These are phyloP conservation scores for Kockovaella imperatae DNA, from an alignment of 768 basidiomycete species.

Conservation along the genomic window DNA sequence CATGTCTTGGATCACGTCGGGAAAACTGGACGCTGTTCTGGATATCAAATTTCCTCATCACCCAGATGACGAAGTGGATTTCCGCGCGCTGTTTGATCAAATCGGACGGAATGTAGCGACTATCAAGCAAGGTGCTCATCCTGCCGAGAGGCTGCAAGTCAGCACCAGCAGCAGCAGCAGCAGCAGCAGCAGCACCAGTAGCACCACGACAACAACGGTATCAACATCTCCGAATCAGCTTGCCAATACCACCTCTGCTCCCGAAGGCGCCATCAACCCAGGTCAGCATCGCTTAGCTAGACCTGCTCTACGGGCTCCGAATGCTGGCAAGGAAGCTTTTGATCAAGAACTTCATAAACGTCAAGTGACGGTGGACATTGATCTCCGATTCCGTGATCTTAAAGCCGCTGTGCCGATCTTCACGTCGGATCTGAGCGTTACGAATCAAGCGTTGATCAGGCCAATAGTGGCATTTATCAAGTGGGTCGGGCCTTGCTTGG, in stretches of 20 bases:
- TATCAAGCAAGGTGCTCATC: constrained; percentile 36
- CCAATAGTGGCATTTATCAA: constrained; percentile 99
- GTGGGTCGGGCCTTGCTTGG: constrained; percentile 49
- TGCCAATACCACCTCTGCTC: constrained; percentile 15
- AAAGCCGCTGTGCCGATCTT: constrained; percentile 93
- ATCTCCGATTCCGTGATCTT: constrained; percentile 85
- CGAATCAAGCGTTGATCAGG: constrained; percentile 82
- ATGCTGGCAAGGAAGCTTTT: constrained; percentile 16
- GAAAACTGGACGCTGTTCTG: constrained; percentile 90
- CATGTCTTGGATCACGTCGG: constrained; percentile 95
- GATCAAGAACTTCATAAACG: constrained; percentile 24
- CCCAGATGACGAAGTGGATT: constrained; percentile 58
- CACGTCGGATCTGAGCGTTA: constrained; percentile 76
- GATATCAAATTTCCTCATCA: constrained; percentile 95
- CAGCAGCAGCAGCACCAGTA: not conserved
- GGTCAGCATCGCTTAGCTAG: constrained; percentile 80
- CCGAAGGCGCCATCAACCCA: constrained; percentile 60
- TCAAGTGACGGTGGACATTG: constrained; percentile 66
- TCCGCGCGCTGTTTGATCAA: constrained; percentile 79
- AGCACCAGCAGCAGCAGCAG: not conserved
- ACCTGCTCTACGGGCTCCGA: constrained; percentile 71
- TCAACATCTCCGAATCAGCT: no score
- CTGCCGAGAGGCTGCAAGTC: constrained; percentile 6
- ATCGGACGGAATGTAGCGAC: constrained; percentile 75
- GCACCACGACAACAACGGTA: not conserved